A percentile compares a stretch with the other conserved stretches of the same genome.
These are phyloP conservation scores for Aphelidium insulamus DNA, from an alignment of 371 early-diverging fungal species.

Conservation along the genomic window DNA sequence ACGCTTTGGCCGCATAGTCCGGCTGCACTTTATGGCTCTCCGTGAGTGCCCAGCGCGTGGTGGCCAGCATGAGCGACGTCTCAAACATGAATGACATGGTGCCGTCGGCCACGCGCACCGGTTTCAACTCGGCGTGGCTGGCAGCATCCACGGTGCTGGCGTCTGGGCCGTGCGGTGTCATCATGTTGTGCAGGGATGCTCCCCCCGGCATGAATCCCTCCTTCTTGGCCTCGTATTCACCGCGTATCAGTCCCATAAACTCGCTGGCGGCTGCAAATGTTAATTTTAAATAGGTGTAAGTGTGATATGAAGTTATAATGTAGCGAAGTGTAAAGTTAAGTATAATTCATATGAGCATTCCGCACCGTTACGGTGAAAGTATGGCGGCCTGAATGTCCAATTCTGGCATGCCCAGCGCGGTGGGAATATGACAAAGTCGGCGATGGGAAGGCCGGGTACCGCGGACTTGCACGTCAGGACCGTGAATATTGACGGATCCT, in stretches of 20 bases:
- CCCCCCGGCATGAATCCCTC: conserved; percentile 80
- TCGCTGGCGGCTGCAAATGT: too few relatives aligned
- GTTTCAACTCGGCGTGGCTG: conserved; percentile 40
- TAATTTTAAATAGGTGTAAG: too few relatives aligned
- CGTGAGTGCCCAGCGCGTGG: conserved; percentile 63
- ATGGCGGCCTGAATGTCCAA: conserved; percentile 83
- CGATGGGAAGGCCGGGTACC: conserved; percentile 68
- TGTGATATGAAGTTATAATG: too few relatives aligned
- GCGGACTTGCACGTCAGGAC: conserved; percentile 76
- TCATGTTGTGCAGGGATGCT: conserved; percentile 56
- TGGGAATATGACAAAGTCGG: conserved; percentile 93
- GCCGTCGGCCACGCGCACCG: conserved; percentile 50
- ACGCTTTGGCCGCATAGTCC: too few relatives aligned
- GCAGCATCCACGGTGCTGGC: conserved; percentile 55
- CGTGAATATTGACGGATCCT: conserved; percentile 88
- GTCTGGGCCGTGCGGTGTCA: conserved; percentile 91
- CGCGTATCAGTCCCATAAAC: conserved; percentile 86
- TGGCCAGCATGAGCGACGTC: conserved; percentile 47
- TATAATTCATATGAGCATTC: too few relatives aligned
- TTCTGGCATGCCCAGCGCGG: conserved; percentile 87
- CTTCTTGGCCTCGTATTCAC: conserved; percentile 80
- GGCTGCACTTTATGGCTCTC: conserved; percentile 42
- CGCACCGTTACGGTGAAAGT: conserved; percentile 87
- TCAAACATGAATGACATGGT: conserved; percentile 95
- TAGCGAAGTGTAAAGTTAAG: too few relatives aligned